A percentile compares a stretch with the other conserved stretches of the same genome.
These are phyloP conservation scores for Ceratocystis ficicola DNA, from an alignment of 2,329 filamentous ascomycete species.

Conservation along the genomic window DNA sequence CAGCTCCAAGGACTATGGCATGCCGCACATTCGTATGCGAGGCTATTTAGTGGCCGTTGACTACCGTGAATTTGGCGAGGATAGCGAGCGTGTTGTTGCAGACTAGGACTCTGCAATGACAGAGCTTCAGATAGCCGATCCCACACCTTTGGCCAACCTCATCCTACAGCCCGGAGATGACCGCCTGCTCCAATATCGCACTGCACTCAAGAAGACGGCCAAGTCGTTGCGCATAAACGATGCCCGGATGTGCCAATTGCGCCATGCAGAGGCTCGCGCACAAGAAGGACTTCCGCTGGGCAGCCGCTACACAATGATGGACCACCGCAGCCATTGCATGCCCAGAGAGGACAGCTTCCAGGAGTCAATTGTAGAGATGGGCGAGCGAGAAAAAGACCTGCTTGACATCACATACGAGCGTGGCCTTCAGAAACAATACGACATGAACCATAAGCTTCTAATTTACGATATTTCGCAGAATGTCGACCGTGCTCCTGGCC, in stretches of 20 bases:
- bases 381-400: conserved; percentile 51
- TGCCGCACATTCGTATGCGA: conserved; percentile 56
- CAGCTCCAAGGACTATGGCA: conserved; percentile 59
- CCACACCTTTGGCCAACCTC: conserved; percentile 50
- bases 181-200: conserved; percentile 39
- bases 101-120: conserved; percentile 36
- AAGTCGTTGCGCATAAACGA: conserved; percentile 28
- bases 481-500: conserved; percentile 46
- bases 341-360: conserved; percentile 45
- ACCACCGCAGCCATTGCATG: conserved; percentile 37
- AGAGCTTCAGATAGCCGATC: conserved; percentile 40
- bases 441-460: conserved; percentile 36
- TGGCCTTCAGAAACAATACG: conserved; percentile 31
- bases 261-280: conserved; percentile 46
- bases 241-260: conserved; percentile 46
- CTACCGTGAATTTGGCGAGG: conserved; percentile 28
- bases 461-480: conserved; percentile 61
- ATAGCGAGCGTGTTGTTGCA: conserved; percentile 26
- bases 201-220: conserved; percentile 33
- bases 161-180: conserved; percentile 45
- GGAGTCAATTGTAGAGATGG: conserved; percentile 39
- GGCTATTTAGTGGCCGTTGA: conserved; percentile 50
- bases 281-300: conserved; percentile 34
- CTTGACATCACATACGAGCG: conserved; percentile 51
- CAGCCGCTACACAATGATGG: conserved; percentile 49